These are phyloP conservation scores for Fagus sylvatica DNA, from an alignment of 306 rosid genomes.

Conservation along the genomic window DNA sequence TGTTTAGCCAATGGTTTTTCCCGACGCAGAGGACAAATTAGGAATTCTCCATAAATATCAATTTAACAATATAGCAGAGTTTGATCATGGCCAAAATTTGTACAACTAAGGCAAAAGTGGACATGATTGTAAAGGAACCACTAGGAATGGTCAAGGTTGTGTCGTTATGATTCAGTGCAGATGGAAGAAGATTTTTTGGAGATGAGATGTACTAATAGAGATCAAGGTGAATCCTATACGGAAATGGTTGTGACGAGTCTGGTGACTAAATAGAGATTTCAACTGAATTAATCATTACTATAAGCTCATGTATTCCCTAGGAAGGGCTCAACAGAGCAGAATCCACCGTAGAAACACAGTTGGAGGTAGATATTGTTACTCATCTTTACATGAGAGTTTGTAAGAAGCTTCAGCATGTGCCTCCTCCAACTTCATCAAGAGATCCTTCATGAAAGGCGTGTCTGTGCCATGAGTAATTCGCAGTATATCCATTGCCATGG, in stretches of 20 bases:
- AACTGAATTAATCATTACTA: neutral
- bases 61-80: neutral
- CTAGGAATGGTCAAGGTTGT: neutral
- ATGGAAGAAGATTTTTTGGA: neutral
- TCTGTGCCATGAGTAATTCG: slow-evolving; percentile 80
- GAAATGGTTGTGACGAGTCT: too few species aligned
- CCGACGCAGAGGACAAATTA: neutral
- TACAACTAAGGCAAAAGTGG: neutral
- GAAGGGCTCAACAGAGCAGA: neutral
- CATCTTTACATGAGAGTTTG: slow-evolving; percentile 43
- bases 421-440: slow-evolving; percentile 73
- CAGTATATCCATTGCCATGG: slow-evolving; percentile 68
- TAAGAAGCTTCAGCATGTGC: slow-evolving; percentile 83
- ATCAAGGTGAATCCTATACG: neutral
- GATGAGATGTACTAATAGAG: neutral
- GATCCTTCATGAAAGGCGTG: slow-evolving; percentile 71
- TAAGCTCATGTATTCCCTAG: neutral
- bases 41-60: neutral
- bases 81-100: too few species aligned
- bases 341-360: neutral
- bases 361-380: slow-evolving; percentile 18
- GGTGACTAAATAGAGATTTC: neutral
- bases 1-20: neutral
- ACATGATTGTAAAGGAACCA: neutral
- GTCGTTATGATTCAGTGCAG: neutral